Evolutionary conservation across 352 stramenopile species (phyloP).

Genomic region (Globisporangium radiosum): DNA sequence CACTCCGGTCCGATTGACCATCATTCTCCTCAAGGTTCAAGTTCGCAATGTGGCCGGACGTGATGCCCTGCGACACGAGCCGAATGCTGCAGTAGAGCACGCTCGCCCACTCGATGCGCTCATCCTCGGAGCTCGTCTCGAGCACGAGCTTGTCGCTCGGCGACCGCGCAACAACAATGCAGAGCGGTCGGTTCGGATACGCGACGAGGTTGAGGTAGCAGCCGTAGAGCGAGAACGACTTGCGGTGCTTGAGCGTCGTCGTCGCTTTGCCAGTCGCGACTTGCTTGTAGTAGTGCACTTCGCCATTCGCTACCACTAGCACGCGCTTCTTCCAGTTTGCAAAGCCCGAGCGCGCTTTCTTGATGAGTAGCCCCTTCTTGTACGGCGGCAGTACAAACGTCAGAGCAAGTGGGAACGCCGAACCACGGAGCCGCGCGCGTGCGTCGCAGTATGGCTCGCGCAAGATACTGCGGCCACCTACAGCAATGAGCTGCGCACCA

Average conservation of each 20-base stretch:
- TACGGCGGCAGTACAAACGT: conserved; percentile 80
- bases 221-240: conserved; percentile 76
- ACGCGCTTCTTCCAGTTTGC: conserved; percentile 85
- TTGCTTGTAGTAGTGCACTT: conserved; percentile 83
- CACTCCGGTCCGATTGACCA: too few species aligned
- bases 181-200: conserved; percentile 62
- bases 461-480: conserved; percentile 57
- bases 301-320: conserved; percentile 69
- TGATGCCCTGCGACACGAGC: conserved; percentile 84
- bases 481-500: conserved; percentile 66
- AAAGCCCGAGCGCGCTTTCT: conserved; percentile 81
- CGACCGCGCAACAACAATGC: conserved; percentile 78
- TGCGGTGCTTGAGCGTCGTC: conserved; percentile 66
- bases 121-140: conserved; percentile 51
- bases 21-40: conserved; percentile 41
- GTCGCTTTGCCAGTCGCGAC: conserved; percentile 24
- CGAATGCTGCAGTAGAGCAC: conserved; percentile 85
- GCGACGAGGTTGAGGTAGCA: conserved; percentile 83
- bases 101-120: conserved; percentile 84
- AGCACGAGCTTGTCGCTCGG: conserved; percentile 83
- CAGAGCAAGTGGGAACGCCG: conserved; percentile 54
- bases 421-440: conserved; percentile 39
- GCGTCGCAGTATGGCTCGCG: conserved; percentile 53
- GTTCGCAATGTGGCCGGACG: conserved; percentile 69
- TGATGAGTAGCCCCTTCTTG: conserved; percentile 75